Evolutionary conservation across 805 yeast species (phyloP).

Genomic region (Kluyveromyces lactis): DNA sequence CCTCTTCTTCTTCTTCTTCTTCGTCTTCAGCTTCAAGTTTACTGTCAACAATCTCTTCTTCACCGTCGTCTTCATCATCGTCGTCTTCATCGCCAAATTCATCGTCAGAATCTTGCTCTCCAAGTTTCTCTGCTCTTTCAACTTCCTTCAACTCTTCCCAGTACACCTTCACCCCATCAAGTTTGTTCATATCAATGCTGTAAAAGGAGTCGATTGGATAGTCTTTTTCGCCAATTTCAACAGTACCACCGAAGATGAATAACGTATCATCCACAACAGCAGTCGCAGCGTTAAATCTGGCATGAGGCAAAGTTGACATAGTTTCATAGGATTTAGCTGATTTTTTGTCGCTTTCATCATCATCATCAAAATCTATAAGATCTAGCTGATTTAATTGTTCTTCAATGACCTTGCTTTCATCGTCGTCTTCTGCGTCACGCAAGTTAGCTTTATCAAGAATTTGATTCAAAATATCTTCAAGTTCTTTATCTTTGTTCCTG

Average conservation of each 20-base stretch:
- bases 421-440: slow-evolving; percentile 44
- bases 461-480: slow-evolving; percentile 72
- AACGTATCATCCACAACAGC: slow-evolving; percentile 79
- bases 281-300: slow-evolving; percentile 78
- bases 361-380: slow-evolving; percentile 29
- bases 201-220: slow-evolving; percentile 78
- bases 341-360: slow-evolving; percentile 29
- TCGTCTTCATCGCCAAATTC: slow-evolving; percentile 68
- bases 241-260: slow-evolving; percentile 84
- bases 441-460: slow-evolving; percentile 68
- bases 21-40: slow-evolving; percentile 44
- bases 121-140: slow-evolving; percentile 41
- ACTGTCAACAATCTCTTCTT: slow-evolving; percentile 35
- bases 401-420: slow-evolving; percentile 20
- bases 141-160: slow-evolving; percentile 78
- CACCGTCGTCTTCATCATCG: slow-evolving; percentile 44
- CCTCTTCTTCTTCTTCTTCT: slow-evolving; percentile 64
- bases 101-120: slow-evolving; percentile 52
- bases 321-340: slow-evolving; percentile 46
- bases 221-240: slow-evolving; percentile 84
- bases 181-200: slow-evolving; percentile 71
- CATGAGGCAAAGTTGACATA: slow-evolving; percentile 65
- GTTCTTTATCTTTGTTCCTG: slow-evolving; percentile 59
- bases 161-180: slow-evolving; percentile 78
- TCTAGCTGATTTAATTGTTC: slow-evolving; percentile 31